phyloP scores from a whole-genome alignment of 2,329 filamentous ascomycete species.

The Leptosphaerulina australis region DNA sequence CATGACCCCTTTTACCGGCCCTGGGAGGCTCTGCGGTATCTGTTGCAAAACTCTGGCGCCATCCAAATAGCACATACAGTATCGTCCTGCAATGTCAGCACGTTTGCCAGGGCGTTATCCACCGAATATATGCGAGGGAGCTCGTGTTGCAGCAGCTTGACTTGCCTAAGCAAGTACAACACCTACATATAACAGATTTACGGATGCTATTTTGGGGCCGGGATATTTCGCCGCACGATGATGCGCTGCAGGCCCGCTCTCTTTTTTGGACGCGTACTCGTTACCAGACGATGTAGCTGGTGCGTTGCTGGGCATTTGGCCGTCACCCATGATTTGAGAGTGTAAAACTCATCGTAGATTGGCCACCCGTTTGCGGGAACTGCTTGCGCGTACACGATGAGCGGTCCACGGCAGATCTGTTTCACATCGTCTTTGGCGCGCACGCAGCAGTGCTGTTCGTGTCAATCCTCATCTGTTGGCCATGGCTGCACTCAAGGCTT shows the following conservation, averaged over 20 bases:
- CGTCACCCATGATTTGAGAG: conserved; percentile 1
- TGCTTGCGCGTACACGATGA: conserved; percentile 42
- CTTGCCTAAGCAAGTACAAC: background rate
- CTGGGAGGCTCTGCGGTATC: conserved; percentile 18
- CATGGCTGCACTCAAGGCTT: background rate
- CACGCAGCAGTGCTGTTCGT: conserved; percentile 25
- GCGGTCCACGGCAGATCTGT: conserved; percentile 39
- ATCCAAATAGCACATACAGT: conserved; percentile 10
- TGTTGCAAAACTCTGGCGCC: conserved; percentile 14
- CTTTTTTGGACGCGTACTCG: conserved; percentile 19
- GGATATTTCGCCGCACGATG: conserved; percentile 15
- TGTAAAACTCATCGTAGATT: conserved; percentile 16
- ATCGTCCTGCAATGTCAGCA: conserved; percentile 17
- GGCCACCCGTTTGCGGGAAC: conserved; percentile 10
- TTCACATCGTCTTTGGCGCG: conserved; percentile 33
- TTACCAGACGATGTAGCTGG: conserved; percentile 3
- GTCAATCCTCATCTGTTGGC: conserved; percentile 25
- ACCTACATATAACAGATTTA: background rate
- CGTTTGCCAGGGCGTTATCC: conserved; percentile 12
- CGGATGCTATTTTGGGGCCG: conserved; percentile 14
- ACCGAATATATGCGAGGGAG: conserved; percentile 16
- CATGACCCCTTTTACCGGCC: conserved; percentile 30
- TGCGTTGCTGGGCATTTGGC: conserved; percentile 2
- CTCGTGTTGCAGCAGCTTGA: conserved; percentile 14
- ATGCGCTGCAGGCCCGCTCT: conserved; percentile 11